Conservation (phyloP, 2,329 filamentous ascomycete genomes). For the Sclerotinia subarctica region DNA sequence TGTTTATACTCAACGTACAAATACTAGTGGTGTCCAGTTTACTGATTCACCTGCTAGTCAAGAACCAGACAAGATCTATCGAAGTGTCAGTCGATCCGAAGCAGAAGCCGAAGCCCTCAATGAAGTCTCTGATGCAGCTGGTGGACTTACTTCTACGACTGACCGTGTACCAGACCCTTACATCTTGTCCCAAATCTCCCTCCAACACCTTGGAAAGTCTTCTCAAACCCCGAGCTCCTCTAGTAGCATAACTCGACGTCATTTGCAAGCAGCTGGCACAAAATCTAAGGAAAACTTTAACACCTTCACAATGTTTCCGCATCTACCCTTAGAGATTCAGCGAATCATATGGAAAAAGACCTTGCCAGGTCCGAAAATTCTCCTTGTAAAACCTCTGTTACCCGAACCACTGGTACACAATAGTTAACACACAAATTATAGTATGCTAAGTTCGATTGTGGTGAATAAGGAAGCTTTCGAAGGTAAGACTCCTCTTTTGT, state of each 20-base stretch:
- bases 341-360: neutral
- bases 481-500: neutral
- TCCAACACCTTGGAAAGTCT: too few relatives aligned
- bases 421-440: neutral
- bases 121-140: neutral
- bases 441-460: neutral
- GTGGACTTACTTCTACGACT: too few relatives aligned
- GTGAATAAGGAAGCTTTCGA: neutral
- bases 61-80: neutral
- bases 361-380: neutral
- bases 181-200: too few relatives aligned
- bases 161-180: neutral
- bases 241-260: too few relatives aligned
- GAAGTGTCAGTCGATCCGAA: too few relatives aligned
- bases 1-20: neutral
- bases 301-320: neutral
- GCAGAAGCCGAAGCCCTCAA: neutral
- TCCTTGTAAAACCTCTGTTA: neutral
- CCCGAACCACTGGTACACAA: too few relatives aligned
- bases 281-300: neutral
- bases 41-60: neutral
- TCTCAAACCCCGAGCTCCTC: too few relatives aligned
- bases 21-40: neutral
- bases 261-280: neutral
- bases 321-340: neutral